Evolutionary conservation across 202 grass and related monocot genomes (phyloP).

Genomic region (Schoenoplectus tabernaemontani): DNA sequence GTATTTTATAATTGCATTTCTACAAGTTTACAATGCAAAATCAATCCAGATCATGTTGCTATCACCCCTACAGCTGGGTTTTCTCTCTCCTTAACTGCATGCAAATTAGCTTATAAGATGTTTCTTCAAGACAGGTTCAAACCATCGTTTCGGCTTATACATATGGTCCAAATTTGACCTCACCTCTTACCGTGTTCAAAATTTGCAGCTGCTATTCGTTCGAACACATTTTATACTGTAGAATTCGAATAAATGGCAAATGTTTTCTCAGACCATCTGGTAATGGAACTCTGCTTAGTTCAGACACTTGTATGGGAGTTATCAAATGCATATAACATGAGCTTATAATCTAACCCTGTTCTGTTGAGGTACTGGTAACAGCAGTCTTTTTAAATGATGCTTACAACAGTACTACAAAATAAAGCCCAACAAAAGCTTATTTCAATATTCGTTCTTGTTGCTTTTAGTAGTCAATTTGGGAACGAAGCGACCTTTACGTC

Average conservation of each 20-base stretch:
- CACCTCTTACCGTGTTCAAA: background rate
- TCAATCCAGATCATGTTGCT: background rate
- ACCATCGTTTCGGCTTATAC: background rate
- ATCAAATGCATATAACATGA: no score
- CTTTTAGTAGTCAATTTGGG: background rate
- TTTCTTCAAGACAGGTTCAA: background rate
- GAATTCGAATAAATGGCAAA: no score
- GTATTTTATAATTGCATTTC: background rate
- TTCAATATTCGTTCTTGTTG: background rate
- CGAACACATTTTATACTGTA: no score
- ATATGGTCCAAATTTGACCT: background rate
- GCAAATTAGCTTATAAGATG: background rate
- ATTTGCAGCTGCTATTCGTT: no score
- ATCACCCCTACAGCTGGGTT: background rate
- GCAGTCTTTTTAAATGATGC: background rate
- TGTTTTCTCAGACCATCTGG: no score
- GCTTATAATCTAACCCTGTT: background rate
- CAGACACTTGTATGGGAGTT: no score
- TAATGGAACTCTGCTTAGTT: no score
- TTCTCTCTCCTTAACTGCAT: background rate
- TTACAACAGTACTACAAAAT: background rate
- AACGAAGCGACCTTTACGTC: background rate
- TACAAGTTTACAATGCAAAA: background rate
- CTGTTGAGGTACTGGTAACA: background rate
- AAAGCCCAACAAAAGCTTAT: background rate